Percentiles rank a stretch among this genome's conserved stretches.
Conservation (phyloP, 768 basidiomycete genomes). For the Rhizopogon sp. region DNA sequence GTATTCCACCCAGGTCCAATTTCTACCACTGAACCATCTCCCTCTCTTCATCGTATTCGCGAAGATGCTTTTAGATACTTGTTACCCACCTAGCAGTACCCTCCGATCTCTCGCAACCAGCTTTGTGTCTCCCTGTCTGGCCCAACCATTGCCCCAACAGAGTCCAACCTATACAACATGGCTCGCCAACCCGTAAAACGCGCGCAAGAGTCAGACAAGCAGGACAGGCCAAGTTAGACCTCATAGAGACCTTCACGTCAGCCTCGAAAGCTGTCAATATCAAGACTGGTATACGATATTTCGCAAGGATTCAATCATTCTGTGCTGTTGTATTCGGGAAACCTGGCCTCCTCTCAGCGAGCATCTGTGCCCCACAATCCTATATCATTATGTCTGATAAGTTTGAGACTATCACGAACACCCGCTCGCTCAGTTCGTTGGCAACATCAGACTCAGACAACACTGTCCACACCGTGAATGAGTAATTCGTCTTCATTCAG, state of each 20-base stretch:
- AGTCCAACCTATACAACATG: constrained; percentile 8
- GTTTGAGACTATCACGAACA: not conserved
- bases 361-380: not conserved
- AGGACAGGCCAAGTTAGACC: not conserved
- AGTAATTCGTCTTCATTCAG: not conserved
- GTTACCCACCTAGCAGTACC: constrained; percentile 9
- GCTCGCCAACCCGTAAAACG: not conserved
- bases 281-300: not conserved
- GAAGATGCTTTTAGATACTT: constrained; percentile 3
- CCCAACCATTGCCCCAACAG: constrained; percentile 16
- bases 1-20: not conserved
- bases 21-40: not conserved
- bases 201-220: not conserved
- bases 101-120: constrained; percentile 8
- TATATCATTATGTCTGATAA: not conserved
- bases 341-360: not conserved
- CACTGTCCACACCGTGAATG: not conserved
- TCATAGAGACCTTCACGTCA: not conserved
- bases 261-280: not conserved
- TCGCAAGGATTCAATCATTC: not conserved
- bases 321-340: not conserved
- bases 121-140: constrained; percentile 18
- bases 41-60: not conserved
- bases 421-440: not conserved
- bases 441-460: not conserved